Percentiles rank a stretch among this genome's conserved stretches.
phyloP scores from a whole-genome alignment of 331 rosid genomes.

The Erythrophleum ivorense region DNA sequence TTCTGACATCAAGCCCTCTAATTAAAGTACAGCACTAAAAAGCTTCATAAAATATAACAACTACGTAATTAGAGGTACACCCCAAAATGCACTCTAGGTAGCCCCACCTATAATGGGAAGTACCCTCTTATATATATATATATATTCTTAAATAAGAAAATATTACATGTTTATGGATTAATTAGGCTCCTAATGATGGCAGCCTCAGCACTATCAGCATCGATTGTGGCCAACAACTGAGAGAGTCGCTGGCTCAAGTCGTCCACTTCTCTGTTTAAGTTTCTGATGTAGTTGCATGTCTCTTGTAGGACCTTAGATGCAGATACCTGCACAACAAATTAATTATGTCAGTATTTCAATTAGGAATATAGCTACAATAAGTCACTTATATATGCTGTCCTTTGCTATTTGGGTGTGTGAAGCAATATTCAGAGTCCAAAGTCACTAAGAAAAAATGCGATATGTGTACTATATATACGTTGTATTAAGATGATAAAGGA shows the following conservation, averaged over 20 bases:
- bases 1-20: not conserved
- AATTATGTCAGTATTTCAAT: not conserved
- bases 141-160: not conserved
- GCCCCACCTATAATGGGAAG: not conserved
- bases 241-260: constrained; percentile 32
- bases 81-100: constrained; percentile 1
- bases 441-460: not conserved
- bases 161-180: not conserved
- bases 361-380: no score
- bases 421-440: not conserved
- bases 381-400: not conserved
- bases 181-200: constrained; percentile 30
- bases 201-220: constrained; percentile 27
- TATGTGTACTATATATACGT: not conserved
- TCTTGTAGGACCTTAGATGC: constrained; percentile 29
- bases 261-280: constrained; percentile 25
- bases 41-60: not conserved
- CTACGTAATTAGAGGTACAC: not conserved
- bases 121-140: not conserved
- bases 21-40: not conserved
- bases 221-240: constrained; percentile 27
- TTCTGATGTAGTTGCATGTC: constrained; percentile 29
- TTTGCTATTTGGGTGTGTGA: no score
- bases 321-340: constrained; percentile 15
- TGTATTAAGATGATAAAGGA: not conserved